phyloP scores from a whole-genome alignment of 2,329 filamentous ascomycete genomes.

The Cladosporium sp. region DNA sequence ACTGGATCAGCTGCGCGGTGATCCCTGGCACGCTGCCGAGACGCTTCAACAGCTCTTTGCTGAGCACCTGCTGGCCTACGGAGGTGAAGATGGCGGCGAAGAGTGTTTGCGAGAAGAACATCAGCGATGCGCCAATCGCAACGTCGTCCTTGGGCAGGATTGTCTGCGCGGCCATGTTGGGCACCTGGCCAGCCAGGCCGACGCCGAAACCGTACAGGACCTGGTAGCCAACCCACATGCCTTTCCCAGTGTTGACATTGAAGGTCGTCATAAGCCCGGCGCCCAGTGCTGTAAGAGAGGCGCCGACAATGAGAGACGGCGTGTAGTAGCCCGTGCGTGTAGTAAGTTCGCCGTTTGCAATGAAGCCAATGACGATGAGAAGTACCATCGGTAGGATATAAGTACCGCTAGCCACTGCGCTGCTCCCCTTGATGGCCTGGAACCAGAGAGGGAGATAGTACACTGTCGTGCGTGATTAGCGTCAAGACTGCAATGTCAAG shows the following conservation, averaged over 20 bases:
- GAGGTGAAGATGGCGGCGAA: not conserved
- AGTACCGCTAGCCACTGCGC: slow-evolving; percentile 49
- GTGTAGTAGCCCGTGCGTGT: slow-evolving; percentile 50
- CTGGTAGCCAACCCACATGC: slow-evolving; percentile 42
- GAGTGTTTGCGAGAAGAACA: not conserved
- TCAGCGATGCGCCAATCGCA: not conserved
- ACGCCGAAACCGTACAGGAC: slow-evolving; percentile 42
- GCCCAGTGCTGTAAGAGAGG: slow-evolving; percentile 47
- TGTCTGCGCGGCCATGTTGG: not conserved
- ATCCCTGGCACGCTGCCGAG: not conserved
- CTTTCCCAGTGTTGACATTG: slow-evolving; percentile 34
- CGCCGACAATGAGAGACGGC: slow-evolving; percentile 42
- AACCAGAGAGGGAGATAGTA: slow-evolving; percentile 52
- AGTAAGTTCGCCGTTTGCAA: slow-evolving; percentile 43
- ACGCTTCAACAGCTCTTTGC: not conserved
- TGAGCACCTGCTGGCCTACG: not conserved
- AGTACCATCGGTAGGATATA: slow-evolving; percentile 50
- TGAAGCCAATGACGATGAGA: slow-evolving; percentile 45
- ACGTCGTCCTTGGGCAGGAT: not conserved
- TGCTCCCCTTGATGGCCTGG: slow-evolving; percentile 50
- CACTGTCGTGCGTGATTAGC: slow-evolving; percentile 22
- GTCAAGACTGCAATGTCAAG: too few species aligned
- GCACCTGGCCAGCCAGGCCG: not conserved
- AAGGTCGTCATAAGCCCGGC: slow-evolving; percentile 49
- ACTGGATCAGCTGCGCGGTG: not conserved